These are phyloP conservation scores for Ganoderma lucidum DNA, from an alignment of 1,284 basidiomycete species.

Conservation along the genomic window DNA sequence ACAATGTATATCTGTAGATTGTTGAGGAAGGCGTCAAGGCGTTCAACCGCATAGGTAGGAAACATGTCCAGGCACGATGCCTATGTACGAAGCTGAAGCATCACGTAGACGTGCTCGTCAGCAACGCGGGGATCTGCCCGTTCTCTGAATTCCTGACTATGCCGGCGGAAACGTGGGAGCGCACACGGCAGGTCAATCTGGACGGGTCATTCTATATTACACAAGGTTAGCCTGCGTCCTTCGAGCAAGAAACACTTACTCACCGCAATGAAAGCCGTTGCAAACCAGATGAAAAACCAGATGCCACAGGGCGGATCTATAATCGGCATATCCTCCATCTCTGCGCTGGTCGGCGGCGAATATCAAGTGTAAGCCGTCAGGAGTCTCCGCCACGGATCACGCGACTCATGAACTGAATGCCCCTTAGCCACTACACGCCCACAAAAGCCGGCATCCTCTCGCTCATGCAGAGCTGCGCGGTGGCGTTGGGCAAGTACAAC, in stretches of 20 bases:
- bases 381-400: not conserved
- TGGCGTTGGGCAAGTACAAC: slow-evolving; percentile 78
- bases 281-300: slow-evolving; percentile 81
- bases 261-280: slow-evolving; percentile 57
- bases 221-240: slow-evolving; percentile 56
- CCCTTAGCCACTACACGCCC: slow-evolving; percentile 75
- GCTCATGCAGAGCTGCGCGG: slow-evolving; percentile 85
- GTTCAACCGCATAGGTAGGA: slow-evolving; percentile 74
- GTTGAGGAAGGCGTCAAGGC: slow-evolving; percentile 62
- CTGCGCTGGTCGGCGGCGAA: slow-evolving; percentile 80
- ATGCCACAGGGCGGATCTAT: slow-evolving; percentile 77
- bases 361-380: slow-evolving; percentile 62
- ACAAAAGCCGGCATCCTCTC: slow-evolving; percentile 85
- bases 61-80: slow-evolving; percentile 4
- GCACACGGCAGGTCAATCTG: slow-evolving; percentile 78
- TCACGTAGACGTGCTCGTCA: slow-evolving; percentile 58
- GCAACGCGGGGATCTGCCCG: slow-evolving; percentile 85
- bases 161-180: slow-evolving; percentile 73
- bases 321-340: slow-evolving; percentile 81
- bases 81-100: not conserved
- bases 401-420: slow-evolving; percentile 6
- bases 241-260: not conserved
- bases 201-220: slow-evolving; percentile 83
- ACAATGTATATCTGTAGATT: slow-evolving; percentile 50
- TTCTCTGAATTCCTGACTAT: slow-evolving; percentile 84